Base-by-base conservation (phyloP, 371 early-diverging fungal genomes). In the Mucor piriformis region DNA sequence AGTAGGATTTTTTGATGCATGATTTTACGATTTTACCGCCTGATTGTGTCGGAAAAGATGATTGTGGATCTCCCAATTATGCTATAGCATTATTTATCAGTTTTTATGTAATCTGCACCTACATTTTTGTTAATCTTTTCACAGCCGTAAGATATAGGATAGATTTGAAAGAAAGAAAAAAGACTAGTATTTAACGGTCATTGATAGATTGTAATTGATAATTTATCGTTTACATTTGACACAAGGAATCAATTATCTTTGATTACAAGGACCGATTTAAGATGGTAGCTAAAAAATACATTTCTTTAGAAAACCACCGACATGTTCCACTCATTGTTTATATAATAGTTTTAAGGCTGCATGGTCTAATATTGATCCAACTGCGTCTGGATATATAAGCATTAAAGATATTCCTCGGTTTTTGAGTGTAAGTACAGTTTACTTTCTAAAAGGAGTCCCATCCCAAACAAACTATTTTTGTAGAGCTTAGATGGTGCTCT, bases 151-250 rank as follows among this genome's bases (percentile, higher is more conserved):
- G 29, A 29, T n/a, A n/a, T n/a, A n/a, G n/a, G n/a, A n/a, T n/a
- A n/a, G n/a, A n/a, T n/a, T n/a, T n/a, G n/a, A n/a, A n/a, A n/a
- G n/a, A n/a, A 69, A 68, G 12, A 24, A 6, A 33, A 33, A 33
- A 11, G 11, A 7, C 34, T 5, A 33, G 34, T 11, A n/a, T n/a
- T n/a, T n/a, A n/a, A n/a, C n/a, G n/a, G 11, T 37, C 12, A 42
- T 54, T 21, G 21, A 12, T 23, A 77, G 77, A 65, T 77, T 52
- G 77, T 83, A 23, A 83, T 83, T 64, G 79, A 75, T 48, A 81
- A 81, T 51, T 83, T 83, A 46, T 79, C 82, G 0, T 83, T 79
- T 34, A 79, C 83, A 0, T 83, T 81, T 67, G 82, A 81, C 24
- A 77, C 74, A 20, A 70, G 80, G 7, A 76, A 76, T 15, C 61